Base-by-base conservation (phyloP, 257 asterid genomes). In the Capsicum rhomboideum region DNA sequence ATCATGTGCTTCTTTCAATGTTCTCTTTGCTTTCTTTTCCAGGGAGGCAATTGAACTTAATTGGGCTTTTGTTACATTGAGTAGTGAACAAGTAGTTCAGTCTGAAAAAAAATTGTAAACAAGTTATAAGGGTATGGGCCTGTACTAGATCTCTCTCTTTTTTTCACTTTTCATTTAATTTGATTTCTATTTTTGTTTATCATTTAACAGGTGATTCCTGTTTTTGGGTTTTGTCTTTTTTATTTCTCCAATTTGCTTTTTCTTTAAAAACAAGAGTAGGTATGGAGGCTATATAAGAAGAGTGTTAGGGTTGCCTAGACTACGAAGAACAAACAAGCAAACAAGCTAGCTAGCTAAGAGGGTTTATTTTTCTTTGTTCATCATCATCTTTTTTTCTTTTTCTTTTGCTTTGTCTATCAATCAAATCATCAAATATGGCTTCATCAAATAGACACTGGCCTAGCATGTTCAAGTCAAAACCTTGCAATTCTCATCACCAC, bases 161-260 rank as follows among this genome's bases (percentile, higher is more conserved):
- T 75, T 61, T 67, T 79, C 83, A 82, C 92, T 90, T 93, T 91
- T 77, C 82, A 89, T 89, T 93, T 85, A 91, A 83, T 92, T 85
- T 88, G 37, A 56, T 90, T 92, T 88, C 96, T 86, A 6, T 89
- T 91, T 87, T 90, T 26, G 91, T 89, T 90, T 59, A 6, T 20
- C 4, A 64, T 85, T 89, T 87, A 40, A 92, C 97, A 94, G 97
- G 99, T 89, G 95, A 88, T 92, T 95, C 94, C 83, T 94, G 94
- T 92, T 92, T 34, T 90, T 84, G 87, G 90, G 89, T 90, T 92
- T 88, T 87, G 79, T 86, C 89, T 87, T 86, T 88, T 89, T 87
- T 66, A 11, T 85, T 69, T 72, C 42, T 42, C 10, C 31, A 69
- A 12, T 52, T 81, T 42, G 71, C 74, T 63, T 26, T 21, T 23